A percentile compares a stretch with the other conserved stretches of the same genome.
These are phyloP conservation scores for Emydomyces testavorans DNA, from an alignment of 2,329 filamentous ascomycete genomes.

Conservation along the genomic window DNA sequence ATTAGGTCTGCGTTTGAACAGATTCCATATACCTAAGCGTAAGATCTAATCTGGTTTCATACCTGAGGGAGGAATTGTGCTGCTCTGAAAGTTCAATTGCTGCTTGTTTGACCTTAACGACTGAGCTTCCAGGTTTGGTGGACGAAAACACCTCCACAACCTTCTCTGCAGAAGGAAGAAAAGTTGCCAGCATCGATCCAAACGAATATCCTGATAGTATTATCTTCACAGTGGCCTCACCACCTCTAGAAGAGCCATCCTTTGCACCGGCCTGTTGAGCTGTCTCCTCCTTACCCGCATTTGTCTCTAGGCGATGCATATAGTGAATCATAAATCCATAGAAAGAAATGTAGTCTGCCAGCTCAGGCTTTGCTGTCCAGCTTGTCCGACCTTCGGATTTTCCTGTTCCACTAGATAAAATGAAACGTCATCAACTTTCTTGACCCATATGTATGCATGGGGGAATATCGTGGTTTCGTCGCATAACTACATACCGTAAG, in stretches of 20 bases:
- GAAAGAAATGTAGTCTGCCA: slow-evolving; percentile 70
- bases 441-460: neutral
- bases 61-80: neutral
- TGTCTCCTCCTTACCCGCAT: neutral
- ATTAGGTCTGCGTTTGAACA: neutral
- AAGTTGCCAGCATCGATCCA: slow-evolving; percentile 67
- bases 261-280: neutral
- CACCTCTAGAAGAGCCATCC: slow-evolving; percentile 25
- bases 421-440: slow-evolving; percentile 12
- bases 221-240: slow-evolving; percentile 25
- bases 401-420: slow-evolving; percentile 55
- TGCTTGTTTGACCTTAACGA: neutral
- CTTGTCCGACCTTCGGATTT: slow-evolving; percentile 66
- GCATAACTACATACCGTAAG: too few species aligned
- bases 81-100: neutral
- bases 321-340: slow-evolving; percentile 72
- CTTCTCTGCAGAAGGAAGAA: slow-evolving; percentile 49
- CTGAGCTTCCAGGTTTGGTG: neutral
- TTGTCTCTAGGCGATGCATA: slow-evolving; percentile 26
- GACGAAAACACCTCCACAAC: slow-evolving; percentile 31
- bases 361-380: slow-evolving; percentile 74
- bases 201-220: slow-evolving; percentile 81
- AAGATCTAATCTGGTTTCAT: too few species aligned
- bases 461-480: neutral
- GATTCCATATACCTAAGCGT: too few species aligned